Base-by-base conservation (phyloP, 306 rosid genomes). In the Quillaja saponaria region DNA sequence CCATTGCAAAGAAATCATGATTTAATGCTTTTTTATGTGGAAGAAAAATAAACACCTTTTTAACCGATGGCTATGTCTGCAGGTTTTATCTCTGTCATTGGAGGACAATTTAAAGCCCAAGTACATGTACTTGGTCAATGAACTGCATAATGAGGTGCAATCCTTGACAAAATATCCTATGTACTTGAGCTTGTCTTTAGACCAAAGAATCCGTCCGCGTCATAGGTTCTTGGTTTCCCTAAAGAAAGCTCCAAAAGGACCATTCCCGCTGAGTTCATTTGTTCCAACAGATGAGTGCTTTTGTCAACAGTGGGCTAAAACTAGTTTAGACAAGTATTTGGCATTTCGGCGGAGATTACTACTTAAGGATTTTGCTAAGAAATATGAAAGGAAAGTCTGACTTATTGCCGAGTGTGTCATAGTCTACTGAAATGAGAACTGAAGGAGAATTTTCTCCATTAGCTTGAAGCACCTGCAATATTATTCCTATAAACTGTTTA, bases 181-280 rank as follows among this genome's bases (percentile, higher is more conserved):
- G 87, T 94, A 94, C 73, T 82, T 94, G 55, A 94, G 97, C 83
- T 78, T 94, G 78, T 89, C 99, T 41, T 78, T 94, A 67, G 95
- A 94, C 61, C 95, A 94, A 80, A 85, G 99, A 83, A 94, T 94
- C 48, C 99, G 99, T 25, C 99, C 99, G 59, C 99, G 99, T 52
- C 97, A 94, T 67, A 80, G 77, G 74, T 94, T 89, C 81, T 74
- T 94, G 73, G 95, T 94, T 77, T 76, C 82, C 14, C 82, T 94
- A 33, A 89, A 94, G 95, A 94, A 89, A 83, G 97, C 88, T 53
- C 99, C 97, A 8, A 85, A 89, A 69, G 99, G 99, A 3, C 99
- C 99, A 3, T 94, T 94, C 78, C 99, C 99, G 35, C 85, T 94
- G 18, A 77, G 91, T 66, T 87, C 95, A 61, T 66, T 94, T 7